Percentiles rank a stretch among this genome's conserved stretches.
Evolutionary conservation across 306 rosid genomes (phyloP).

Genomic region (Lotus japonicus): DNA sequence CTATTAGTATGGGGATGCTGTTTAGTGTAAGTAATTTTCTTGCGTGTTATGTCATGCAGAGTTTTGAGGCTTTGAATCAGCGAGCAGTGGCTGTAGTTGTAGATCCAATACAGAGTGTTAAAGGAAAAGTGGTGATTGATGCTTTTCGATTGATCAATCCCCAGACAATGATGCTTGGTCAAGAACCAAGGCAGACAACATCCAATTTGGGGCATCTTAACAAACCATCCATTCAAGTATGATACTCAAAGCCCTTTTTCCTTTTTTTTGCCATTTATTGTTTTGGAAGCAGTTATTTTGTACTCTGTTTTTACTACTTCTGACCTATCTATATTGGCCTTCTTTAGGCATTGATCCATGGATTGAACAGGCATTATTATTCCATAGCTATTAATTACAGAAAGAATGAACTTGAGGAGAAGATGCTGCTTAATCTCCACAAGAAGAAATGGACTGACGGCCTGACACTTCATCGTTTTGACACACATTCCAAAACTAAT

Average conservation of each 20-base stretch:
- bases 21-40: neutral
- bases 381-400: conserved; percentile 86
- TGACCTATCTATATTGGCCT: conserved; percentile 17
- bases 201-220: conserved; percentile 95
- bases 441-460: conserved; percentile 99
- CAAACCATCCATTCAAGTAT: conserved; percentile 90
- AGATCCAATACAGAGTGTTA: conserved; percentile 93
- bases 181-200: conserved; percentile 94
- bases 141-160: conserved; percentile 94
- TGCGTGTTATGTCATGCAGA: conserved; percentile 34
- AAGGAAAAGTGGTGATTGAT: conserved; percentile 93
- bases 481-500: conserved; percentile 78
- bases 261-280: neutral
- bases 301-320: neutral
- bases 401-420: conserved; percentile 94
- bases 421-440: conserved; percentile 90
- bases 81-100: conserved; percentile 97
- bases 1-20: neutral
- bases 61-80: conserved; percentile 94
- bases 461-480: conserved; percentile 68
- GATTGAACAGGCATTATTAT: conserved; percentile 86
- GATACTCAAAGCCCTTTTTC: neutral
- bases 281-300: conserved; percentile 5
- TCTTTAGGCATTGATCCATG: conserved; percentile 83
- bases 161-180: conserved; percentile 98